Evolutionary conservation across 192 early-diverging fungal species (phyloP).

Genomic region (Coemansia sp.): DNA sequence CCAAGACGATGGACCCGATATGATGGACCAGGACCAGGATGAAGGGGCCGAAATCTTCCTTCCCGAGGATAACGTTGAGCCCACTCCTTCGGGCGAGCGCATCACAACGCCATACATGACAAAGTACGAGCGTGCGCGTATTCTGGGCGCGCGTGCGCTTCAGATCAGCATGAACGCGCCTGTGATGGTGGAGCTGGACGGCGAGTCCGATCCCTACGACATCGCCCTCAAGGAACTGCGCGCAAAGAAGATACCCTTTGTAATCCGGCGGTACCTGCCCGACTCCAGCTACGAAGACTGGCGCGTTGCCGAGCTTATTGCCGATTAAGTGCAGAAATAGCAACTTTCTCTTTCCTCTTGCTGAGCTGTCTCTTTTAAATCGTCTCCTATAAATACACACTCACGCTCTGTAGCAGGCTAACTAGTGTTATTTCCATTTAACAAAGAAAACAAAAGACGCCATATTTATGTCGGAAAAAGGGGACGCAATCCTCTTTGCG

Average conservation of each 20-base stretch:
- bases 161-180: slow-evolving; percentile 99
- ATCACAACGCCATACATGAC: slow-evolving; percentile 99
- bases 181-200: slow-evolving; percentile 90
- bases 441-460: slow-evolving; percentile 10
- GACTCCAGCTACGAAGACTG: slow-evolving; percentile 95
- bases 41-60: slow-evolving; percentile 49
- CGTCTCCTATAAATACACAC: not conserved
- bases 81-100: slow-evolving; percentile 63
- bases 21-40: slow-evolving; percentile 32
- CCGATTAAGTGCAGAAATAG: slow-evolving; percentile 63
- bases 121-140: slow-evolving; percentile 92
- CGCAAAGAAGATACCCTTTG: slow-evolving; percentile 89
- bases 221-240: slow-evolving; percentile 96
- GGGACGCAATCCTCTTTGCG: not conserved
- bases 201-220: slow-evolving; percentile 88
- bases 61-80: slow-evolving; percentile 35
- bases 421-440: slow-evolving; percentile 8
- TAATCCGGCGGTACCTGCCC: slow-evolving; percentile 89
- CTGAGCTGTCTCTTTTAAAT: not conserved
- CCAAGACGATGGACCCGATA: slow-evolving; percentile 24
- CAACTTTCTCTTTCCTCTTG: too few relatives aligned
- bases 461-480: not conserved
- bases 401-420: not conserved
- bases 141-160: slow-evolving; percentile 88
- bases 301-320: slow-evolving; percentile 86